phyloP scores from a whole-genome alignment of 139 green algal genomes.

The Chlamydomonas sp. region DNA sequence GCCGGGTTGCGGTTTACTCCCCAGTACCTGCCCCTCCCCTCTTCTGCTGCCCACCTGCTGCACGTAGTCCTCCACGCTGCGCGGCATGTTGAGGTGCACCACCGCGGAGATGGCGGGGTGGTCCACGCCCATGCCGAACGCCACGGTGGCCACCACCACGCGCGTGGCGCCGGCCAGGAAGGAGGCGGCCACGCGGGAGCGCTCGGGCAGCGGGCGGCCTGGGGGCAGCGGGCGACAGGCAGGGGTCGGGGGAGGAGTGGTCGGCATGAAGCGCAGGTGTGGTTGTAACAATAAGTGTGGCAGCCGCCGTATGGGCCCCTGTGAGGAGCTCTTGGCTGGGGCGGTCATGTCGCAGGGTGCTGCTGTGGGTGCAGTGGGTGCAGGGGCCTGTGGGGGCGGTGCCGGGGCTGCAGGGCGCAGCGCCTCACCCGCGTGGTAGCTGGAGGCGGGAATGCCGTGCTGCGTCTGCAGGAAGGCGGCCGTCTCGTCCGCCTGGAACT shows the following conservation, averaged over 20 bases:
- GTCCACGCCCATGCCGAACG: conserved; percentile 59
- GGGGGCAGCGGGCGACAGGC: neutral
- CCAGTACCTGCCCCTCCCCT: neutral
- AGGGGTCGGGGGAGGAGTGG: neutral
- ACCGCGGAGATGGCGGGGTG: conserved; percentile 57
- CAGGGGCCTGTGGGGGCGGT: too few species aligned
- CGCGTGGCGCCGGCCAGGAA: conserved; percentile 65
- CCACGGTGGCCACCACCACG: conserved; percentile 56
- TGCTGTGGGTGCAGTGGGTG: too few species aligned
- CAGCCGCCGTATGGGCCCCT: too few species aligned
- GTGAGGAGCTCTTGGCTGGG: too few species aligned
- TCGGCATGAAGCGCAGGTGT: too few species aligned
- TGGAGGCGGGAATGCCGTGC: conserved; percentile 54
- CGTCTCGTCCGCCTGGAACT: conserved; percentile 74
- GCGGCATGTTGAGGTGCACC: conserved; percentile 81
- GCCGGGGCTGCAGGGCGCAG: too few species aligned
- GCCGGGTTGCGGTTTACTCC: neutral
- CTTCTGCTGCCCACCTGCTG: conserved; percentile 74
- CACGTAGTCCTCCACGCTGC: conserved; percentile 90
- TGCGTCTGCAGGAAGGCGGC: conserved; percentile 63
- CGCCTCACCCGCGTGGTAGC: conserved; percentile 80
- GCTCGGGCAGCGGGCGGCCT: conserved; percentile 7
- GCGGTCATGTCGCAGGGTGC: too few species aligned
- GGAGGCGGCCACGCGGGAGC: conserved; percentile 16
- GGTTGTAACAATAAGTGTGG: too few species aligned